These are phyloP conservation scores for Myxozyma udenii DNA, from an alignment of 805 yeast species.

Conservation along the genomic window DNA sequence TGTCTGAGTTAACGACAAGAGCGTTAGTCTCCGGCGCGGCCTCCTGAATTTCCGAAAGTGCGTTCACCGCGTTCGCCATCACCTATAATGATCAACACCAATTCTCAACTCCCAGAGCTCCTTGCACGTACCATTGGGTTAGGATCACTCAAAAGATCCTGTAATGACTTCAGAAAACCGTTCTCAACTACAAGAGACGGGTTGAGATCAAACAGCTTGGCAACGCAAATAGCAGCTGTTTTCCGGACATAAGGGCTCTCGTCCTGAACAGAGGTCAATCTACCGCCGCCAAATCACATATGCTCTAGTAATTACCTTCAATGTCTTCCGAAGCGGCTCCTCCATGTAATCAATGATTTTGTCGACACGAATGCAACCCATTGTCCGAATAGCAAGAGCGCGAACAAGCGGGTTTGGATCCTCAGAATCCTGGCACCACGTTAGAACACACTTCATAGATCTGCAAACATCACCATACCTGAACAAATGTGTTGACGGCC, in stretches of 20 bases:
- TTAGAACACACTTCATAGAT: neutral
- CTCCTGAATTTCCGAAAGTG: conserved; percentile 78
- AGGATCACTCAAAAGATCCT: conserved; percentile 69
- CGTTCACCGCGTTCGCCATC: conserved; percentile 86
- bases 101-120: neutral
- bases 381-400: conserved; percentile 94
- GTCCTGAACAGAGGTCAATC: conserved; percentile 45
- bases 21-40: conserved; percentile 55
- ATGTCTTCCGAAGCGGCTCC: conserved; percentile 77
- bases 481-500: conserved; percentile 95
- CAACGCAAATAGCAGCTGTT: conserved; percentile 96
- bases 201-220: conserved; percentile 84
- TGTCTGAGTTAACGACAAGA: conserved; percentile 43
- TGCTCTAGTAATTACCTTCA: conserved; percentile 40
- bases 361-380: conserved; percentile 97
- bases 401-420: conserved; percentile 95
- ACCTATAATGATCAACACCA: conserved; percentile 35
- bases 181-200: conserved; percentile 77
- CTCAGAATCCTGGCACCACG: conserved; percentile 60
- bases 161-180: conserved; percentile 72
- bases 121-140: conserved; percentile 72
- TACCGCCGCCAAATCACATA: neutral
- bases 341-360: conserved; percentile 94
- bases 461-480: conserved; percentile 31
- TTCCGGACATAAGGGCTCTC: conserved; percentile 97